Evolutionary conservation across 2,329 filamentous ascomycete species (phyloP).

Genomic region (Ophiostoma piceae): DNA sequence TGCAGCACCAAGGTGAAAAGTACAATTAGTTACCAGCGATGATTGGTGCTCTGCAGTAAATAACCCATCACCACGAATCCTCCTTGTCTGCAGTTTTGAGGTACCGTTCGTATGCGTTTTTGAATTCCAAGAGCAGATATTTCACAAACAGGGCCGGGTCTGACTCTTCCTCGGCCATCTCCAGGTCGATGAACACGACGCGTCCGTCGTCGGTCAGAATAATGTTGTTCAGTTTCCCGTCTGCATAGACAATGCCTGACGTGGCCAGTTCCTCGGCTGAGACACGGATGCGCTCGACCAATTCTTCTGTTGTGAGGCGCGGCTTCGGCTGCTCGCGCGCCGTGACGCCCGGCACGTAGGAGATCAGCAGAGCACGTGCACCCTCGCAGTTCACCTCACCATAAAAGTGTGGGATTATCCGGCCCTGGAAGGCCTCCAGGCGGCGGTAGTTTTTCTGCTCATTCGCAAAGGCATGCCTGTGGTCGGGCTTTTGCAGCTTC

Average conservation of each 20-base stretch:
- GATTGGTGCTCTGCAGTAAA: too few species aligned
- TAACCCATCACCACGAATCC: too few species aligned
- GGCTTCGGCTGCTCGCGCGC: neutral
- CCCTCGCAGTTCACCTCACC: constrained; percentile 21
- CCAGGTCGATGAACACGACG: constrained; percentile 1
- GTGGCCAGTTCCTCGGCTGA: neutral
- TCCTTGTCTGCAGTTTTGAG: too few species aligned
- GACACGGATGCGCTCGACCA: neutral
- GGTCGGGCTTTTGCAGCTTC: constrained; percentile 11
- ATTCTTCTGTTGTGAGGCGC: neutral
- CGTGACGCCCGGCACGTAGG: neutral
- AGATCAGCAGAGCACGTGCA: neutral
- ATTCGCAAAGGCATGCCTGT: constrained; percentile 10
- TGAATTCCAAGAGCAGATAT: neutral
- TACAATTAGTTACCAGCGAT: too few species aligned
- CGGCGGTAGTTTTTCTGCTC: constrained; percentile 17
- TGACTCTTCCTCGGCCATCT: neutral
- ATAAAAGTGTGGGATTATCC: constrained; percentile 15
- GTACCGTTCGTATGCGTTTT: neutral
- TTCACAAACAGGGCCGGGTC: neutral
- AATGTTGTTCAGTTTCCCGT: neutral
- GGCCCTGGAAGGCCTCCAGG: constrained; percentile 5
- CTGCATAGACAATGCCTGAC: neutral
- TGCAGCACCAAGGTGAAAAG: too few species aligned
- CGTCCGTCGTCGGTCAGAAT: neutral